These are phyloP conservation scores for Oryza longistaminata DNA, from an alignment of 176 grass and related monocot species.

Conservation along the genomic window DNA sequence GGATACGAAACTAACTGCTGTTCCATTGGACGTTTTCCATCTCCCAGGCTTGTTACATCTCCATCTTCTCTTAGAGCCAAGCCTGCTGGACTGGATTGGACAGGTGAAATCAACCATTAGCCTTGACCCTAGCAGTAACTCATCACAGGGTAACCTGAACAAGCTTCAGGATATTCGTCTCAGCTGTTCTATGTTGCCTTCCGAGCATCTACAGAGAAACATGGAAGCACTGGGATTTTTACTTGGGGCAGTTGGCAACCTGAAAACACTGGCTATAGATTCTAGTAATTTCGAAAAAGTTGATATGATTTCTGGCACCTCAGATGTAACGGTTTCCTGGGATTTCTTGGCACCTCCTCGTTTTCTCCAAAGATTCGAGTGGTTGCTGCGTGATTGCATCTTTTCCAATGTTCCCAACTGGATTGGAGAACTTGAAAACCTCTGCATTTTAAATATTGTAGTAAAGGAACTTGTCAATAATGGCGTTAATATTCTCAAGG, in stretches of 20 bases:
- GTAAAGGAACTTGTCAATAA: background rate
- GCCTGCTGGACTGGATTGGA: background rate
- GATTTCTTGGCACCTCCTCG: too few species aligned
- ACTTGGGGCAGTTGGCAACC: background rate
- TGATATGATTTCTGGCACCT: too few species aligned
- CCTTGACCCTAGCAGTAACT: too few species aligned
- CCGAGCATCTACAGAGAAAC: background rate
- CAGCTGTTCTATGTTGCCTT: background rate
- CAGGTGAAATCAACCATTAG: background rate
- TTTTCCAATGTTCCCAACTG: too few species aligned
- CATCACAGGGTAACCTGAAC: background rate
- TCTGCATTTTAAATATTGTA: background rate
- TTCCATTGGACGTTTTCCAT: conserved; percentile 10
- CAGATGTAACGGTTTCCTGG: too few species aligned
- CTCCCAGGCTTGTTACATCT: background rate
- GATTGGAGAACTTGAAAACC: too few species aligned
- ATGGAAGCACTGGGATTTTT: background rate
- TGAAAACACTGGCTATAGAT: background rate
- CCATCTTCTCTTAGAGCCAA: background rate
- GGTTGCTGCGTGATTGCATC: background rate
- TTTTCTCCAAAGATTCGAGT: background rate
- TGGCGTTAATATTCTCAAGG: background rate
- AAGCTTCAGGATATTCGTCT: background rate
- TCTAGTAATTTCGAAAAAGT: too few species aligned
- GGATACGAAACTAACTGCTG: background rate